phyloP scores from a whole-genome alignment of 169 alveolate genomes.

The Theileria sp. region DNA sequence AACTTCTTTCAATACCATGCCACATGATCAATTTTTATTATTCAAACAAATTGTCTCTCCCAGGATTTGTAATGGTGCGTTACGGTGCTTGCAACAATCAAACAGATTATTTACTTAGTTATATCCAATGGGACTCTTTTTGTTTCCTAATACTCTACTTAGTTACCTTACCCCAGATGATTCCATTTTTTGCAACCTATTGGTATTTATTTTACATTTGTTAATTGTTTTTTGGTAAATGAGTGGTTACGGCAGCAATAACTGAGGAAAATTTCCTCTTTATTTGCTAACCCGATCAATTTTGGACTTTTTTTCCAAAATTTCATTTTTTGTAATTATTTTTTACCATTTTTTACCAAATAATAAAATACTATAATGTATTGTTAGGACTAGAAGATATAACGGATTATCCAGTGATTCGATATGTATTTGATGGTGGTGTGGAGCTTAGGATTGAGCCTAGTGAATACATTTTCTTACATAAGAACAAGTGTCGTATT shows the following conservation, averaged over 20 bases:
- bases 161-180: too few species aligned
- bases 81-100: too few species aligned
- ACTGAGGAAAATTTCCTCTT: neutral
- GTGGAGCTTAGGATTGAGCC: constrained; percentile 70
- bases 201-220: too few species aligned
- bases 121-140: too few species aligned
- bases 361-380: too few species aligned
- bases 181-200: too few species aligned
- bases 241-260: neutral
- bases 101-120: too few species aligned
- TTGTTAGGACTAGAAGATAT: neutral
- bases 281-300: neutral
- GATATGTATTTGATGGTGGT: constrained; percentile 53
- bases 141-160: too few species aligned
- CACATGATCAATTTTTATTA: constrained; percentile 71
- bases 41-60: constrained; percentile 70
- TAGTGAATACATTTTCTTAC: constrained; percentile 63
- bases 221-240: too few species aligned
- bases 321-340: too few species aligned
- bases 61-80: constrained; percentile 16
- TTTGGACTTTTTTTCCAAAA: neutral
- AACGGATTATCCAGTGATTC: constrained; percentile 20
- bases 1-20: constrained; percentile 84
- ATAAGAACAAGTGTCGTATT: constrained; percentile 74
- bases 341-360: too few species aligned